Evolutionary conservation across 108 stramenopile genomes (phyloP).

Genomic region (Cyclostephanos invisitatus): DNA sequence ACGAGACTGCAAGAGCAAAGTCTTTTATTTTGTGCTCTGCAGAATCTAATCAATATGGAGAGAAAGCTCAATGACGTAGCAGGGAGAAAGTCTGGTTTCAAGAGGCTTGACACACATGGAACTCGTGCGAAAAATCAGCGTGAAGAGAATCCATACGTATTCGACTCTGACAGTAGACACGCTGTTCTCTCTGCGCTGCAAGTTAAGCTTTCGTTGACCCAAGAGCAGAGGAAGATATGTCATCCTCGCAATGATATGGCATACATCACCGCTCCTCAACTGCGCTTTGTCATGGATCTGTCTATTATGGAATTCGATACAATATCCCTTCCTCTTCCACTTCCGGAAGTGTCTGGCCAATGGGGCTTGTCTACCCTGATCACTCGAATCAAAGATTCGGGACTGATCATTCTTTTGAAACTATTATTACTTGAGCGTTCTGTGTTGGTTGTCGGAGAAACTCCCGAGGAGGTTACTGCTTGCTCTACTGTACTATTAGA

Average conservation of each 20-base stretch:
- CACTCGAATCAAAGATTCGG: constrained; percentile 44
- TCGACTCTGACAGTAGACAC: constrained; percentile 37
- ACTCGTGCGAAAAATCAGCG: constrained; percentile 4
- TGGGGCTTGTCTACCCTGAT: constrained; percentile 49
- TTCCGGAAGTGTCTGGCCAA: constrained; percentile 49
- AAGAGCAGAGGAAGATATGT: constrained; percentile 24
- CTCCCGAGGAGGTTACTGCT: constrained; percentile 45
- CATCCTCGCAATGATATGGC: constrained; percentile 37
- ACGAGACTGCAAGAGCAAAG: constrained; percentile 44
- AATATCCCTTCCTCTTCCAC: constrained; percentile 48
- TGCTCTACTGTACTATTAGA: constrained; percentile 44
- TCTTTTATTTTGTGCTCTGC: constrained; percentile 51
- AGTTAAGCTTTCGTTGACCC: constrained; percentile 40
- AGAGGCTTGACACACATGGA: constrained; percentile 13
- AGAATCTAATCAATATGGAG: constrained; percentile 54
- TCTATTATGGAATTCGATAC: constrained; percentile 27
- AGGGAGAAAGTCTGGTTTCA: neutral
- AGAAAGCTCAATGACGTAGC: constrained; percentile 37
- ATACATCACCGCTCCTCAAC: constrained; percentile 29
- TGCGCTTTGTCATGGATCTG: constrained; percentile 40
- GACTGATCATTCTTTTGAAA: constrained; percentile 50
- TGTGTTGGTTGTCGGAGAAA: constrained; percentile 48
- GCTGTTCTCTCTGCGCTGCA: constrained; percentile 44
- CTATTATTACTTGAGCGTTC: constrained; percentile 50
- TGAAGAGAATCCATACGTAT: constrained; percentile 1